A percentile compares a stretch with the other conserved stretches of the same genome.
phyloP scores from a whole-genome alignment of 331 rosid species.

The Telfairia occidentalis region DNA sequence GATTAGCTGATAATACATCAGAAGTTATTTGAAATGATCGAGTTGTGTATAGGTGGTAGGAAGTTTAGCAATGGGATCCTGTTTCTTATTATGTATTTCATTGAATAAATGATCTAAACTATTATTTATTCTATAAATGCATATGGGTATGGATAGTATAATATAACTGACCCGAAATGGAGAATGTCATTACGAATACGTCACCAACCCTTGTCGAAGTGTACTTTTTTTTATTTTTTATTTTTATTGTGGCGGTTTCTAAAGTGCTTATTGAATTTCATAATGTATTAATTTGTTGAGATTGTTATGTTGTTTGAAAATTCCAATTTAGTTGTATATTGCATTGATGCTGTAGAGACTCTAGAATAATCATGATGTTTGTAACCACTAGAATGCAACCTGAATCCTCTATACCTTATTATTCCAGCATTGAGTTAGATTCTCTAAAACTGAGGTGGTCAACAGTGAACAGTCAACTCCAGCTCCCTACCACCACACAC shows the following conservation, averaged over 20 bases:
- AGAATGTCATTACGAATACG: neutral
- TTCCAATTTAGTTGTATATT: neutral
- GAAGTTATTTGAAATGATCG: neutral
- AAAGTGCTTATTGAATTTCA: neutral
- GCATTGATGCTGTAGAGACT: neutral
- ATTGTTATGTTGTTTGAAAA: neutral
- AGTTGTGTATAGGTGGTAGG: neutral
- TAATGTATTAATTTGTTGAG: neutral
- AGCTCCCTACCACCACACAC: neutral
- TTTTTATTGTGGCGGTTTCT: neutral
- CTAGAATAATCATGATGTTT: neutral
- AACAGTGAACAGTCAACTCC: neutral
- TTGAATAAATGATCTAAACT: neutral
- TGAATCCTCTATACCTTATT: neutral
- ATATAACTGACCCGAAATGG: neutral
- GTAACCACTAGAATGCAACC: neutral
- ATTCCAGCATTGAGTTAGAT: neutral
- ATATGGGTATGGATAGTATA: neutral
- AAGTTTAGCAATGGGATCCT: neutral
- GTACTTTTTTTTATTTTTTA: neutral
- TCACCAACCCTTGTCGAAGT: neutral
- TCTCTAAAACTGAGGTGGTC: neutral
- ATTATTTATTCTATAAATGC: neutral
- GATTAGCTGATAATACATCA: neutral
- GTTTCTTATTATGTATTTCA: neutral